phyloP scores from a whole-genome alignment of 148 eudicot genomes.

The Rhododendron williamsianum region DNA sequence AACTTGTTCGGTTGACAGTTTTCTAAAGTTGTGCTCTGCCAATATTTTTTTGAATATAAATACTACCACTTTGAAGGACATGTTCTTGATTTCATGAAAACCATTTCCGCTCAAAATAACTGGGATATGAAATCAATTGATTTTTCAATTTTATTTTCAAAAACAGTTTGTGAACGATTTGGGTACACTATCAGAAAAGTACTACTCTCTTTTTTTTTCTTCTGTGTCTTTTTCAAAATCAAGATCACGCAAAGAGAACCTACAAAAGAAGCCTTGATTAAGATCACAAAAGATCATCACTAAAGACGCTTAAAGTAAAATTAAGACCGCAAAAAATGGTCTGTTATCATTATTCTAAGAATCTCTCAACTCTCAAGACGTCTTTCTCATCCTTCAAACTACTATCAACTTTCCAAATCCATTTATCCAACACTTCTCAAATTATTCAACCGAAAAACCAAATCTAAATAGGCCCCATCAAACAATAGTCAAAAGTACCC shows the following conservation, averaged over 20 bases:
- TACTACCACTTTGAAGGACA: not conserved
- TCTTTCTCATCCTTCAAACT: not conserved
- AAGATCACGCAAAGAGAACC: not conserved
- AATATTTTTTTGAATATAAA: not conserved
- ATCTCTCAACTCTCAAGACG: not conserved
- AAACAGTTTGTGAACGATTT: not conserved
- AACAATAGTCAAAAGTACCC: not conserved
- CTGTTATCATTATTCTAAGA: not conserved
- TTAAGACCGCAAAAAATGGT: not conserved
- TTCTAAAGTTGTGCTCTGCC: not conserved
- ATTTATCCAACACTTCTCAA: not conserved
- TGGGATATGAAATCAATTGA: not conserved
- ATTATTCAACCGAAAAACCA: not conserved
- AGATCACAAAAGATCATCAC: not conserved
- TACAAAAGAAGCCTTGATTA: not conserved
- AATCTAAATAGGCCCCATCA: not conserved
- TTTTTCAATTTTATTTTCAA: not conserved
- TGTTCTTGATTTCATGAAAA: not conserved
- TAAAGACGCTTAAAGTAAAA: not conserved
- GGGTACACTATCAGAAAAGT: not conserved
- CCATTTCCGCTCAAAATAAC: not conserved
- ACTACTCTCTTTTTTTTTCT: not conserved
- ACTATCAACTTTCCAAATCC: not conserved
- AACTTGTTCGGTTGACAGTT: not conserved
- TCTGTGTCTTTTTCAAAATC: not conserved